phyloP scores from a whole-genome alignment of 345 rosid species.

The Gossypium bickii region DNA sequence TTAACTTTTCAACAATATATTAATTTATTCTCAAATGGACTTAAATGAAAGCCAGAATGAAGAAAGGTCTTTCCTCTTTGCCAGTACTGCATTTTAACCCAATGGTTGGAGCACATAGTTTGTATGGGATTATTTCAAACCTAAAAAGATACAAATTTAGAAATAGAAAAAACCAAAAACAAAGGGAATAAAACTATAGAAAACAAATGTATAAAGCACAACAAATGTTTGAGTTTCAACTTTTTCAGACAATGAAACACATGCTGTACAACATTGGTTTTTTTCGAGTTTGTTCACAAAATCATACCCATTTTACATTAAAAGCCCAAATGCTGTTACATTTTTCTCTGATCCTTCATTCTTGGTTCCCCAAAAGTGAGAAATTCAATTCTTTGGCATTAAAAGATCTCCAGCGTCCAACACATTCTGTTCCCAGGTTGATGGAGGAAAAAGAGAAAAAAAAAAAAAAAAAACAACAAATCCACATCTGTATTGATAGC shows the following conservation, averaged over 20 bases:
- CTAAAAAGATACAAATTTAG: too few species aligned
- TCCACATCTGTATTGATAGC: background rate
- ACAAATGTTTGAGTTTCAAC: background rate
- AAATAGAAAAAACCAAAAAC: background rate
- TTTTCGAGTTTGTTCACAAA: background rate
- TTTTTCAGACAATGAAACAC: background rate
- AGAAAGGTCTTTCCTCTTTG: too few species aligned
- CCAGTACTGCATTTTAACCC: too few species aligned
- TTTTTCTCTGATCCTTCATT: background rate
- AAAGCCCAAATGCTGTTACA: background rate
- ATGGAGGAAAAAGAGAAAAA: background rate
- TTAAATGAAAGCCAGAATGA: too few species aligned
- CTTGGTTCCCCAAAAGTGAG: background rate
- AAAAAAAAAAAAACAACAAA: background rate
- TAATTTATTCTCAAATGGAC: too few species aligned
- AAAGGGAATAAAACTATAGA: background rate
- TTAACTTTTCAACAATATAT: too few species aligned
- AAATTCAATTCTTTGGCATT: slow-evolving; percentile 3
- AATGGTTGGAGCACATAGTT: too few species aligned
- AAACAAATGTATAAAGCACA: background rate
- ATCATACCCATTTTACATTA: background rate
- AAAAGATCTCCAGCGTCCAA: background rate
- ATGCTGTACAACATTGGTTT: background rate
- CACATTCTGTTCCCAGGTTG: background rate
- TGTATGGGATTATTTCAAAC: too few species aligned